Evolutionary conservation across 345 rosid genomes (phyloP).

Genomic region (Boechera divaricarpa): DNA sequence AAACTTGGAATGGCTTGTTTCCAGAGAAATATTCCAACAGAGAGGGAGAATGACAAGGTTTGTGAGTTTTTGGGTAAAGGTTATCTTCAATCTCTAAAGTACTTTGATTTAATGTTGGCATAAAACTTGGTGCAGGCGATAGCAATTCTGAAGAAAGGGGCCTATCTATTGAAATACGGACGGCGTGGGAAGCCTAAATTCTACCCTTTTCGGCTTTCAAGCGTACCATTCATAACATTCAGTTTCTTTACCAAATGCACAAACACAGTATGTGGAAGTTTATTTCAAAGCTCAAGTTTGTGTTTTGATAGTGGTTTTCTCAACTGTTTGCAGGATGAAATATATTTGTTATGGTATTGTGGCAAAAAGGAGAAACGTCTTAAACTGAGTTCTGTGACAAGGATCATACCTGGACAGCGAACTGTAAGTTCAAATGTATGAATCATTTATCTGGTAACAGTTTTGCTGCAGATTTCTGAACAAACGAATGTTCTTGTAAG

Average conservation of each 20-base stretch:
- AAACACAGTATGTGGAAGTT: background rate
- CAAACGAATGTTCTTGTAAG: slow-evolving; percentile 16
- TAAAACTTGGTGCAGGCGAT: slow-evolving; percentile 52
- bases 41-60: slow-evolving; percentile 62
- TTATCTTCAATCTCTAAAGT: background rate
- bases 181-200: slow-evolving; percentile 77
- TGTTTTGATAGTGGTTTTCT: background rate
- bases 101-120: background rate
- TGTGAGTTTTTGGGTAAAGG: background rate
- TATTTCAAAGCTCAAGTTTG: slow-evolving; percentile 3
- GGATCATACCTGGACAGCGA: slow-evolving; percentile 78
- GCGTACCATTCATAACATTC: slow-evolving; percentile 42
- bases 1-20: slow-evolving; percentile 53
- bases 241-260: too few species aligned
- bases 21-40: slow-evolving; percentile 45
- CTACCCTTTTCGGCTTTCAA: slow-evolving; percentile 77
- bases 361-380: slow-evolving; percentile 71
- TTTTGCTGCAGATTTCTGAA: background rate
- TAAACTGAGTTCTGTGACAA: slow-evolving; percentile 65
- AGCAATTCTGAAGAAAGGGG: slow-evolving; percentile 74
- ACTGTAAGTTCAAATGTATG: slow-evolving; percentile 60
- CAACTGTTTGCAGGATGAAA: slow-evolving; percentile 59
- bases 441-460: slow-evolving; percentile 6
- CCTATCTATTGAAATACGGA: slow-evolving; percentile 76
- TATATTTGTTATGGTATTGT: slow-evolving; percentile 62